These are phyloP conservation scores for Melanopsichium pennsylvanicum DNA, from an alignment of 1,284 basidiomycete genomes.

Conservation along the genomic window DNA sequence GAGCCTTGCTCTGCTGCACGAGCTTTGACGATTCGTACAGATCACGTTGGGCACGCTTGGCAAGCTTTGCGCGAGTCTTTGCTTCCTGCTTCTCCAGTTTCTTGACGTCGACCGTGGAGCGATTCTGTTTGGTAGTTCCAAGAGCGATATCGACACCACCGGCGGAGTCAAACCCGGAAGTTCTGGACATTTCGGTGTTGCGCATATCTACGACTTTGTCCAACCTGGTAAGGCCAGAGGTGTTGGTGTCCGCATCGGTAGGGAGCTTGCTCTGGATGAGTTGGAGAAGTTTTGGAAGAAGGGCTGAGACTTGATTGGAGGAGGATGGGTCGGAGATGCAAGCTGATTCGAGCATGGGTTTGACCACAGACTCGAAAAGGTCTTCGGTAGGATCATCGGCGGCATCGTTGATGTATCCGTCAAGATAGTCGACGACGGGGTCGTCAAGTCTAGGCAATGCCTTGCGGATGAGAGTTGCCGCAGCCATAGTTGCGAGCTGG, in stretches of 20 bases:
- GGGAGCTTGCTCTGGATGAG: conserved; percentile 57
- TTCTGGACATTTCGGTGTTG: conserved; percentile 70
- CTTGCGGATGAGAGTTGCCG: conserved; percentile 78
- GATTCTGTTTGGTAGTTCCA: conserved; percentile 89
- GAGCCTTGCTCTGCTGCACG: conserved; percentile 88
- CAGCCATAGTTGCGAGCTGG: conserved; percentile 67
- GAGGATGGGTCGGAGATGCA: conserved; percentile 52
- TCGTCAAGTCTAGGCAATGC: conserved; percentile 89
- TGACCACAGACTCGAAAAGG: conserved; percentile 55
- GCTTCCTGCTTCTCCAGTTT: conserved; percentile 98
- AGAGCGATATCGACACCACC: conserved; percentile 76
- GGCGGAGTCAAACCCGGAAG: conserved; percentile 60
- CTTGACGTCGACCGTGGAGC: conserved; percentile 96
- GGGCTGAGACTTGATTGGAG: conserved; percentile 36
- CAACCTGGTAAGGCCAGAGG: conserved; percentile 68
- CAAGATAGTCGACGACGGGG: conserved; percentile 88
- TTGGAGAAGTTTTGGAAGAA: conserved; percentile 50
- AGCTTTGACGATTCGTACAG: conserved; percentile 96
- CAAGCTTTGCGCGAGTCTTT: conserved; percentile 96
- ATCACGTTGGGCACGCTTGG: conserved; percentile 82
- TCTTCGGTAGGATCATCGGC: conserved; percentile 66
- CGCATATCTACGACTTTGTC: conserved; percentile 97
- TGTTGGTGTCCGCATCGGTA: conserved; percentile 57
- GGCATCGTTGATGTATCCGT: conserved; percentile 90
- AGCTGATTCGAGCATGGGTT: conserved; percentile 62